Evolutionary conservation across 352 stramenopile species (phyloP).

Genomic region (Phytophthora boehmeriae): DNA sequence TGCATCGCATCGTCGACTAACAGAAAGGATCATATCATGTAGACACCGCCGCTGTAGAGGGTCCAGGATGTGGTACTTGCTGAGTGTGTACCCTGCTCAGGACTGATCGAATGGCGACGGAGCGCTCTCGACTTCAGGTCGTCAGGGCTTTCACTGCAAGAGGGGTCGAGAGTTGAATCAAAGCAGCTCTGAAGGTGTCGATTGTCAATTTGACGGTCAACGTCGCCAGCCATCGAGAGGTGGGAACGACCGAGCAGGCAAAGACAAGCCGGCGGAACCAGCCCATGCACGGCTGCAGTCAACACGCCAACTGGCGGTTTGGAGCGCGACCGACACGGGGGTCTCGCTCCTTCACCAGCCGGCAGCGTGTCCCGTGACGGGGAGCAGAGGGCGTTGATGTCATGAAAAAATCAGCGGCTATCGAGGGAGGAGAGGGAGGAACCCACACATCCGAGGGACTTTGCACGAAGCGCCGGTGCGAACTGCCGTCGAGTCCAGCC

Average conservation of each 20-base stretch:
- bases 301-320: conserved; percentile 20
- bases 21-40: conserved; percentile 11
- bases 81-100: neutral
- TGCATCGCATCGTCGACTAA: neutral
- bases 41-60: conserved; percentile 2
- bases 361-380: conserved; percentile 25
- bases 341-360: conserved; percentile 10
- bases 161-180: neutral
- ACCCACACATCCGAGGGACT: conserved; percentile 43
- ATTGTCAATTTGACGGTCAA: too few species aligned
- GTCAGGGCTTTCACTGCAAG: neutral
- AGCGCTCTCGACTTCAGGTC: conserved; percentile 7
- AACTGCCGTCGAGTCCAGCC: conserved; percentile 1
- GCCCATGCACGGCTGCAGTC: conserved; percentile 21
- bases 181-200: too few species aligned
- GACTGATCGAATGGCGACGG: conserved; percentile 37
- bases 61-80: conserved; percentile 13
- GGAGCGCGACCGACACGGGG: conserved; percentile 18
- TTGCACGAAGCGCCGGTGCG: conserved; percentile 15
- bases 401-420: conserved; percentile 23
- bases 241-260: conserved; percentile 22
- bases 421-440: conserved; percentile 5
- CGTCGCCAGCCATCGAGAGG: neutral
- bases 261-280: conserved; percentile 25
- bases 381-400: conserved; percentile 13